Base-by-base conservation (phyloP, 2,329 filamentous ascomycete species). In the Westerdykella aurantiaca region DNA sequence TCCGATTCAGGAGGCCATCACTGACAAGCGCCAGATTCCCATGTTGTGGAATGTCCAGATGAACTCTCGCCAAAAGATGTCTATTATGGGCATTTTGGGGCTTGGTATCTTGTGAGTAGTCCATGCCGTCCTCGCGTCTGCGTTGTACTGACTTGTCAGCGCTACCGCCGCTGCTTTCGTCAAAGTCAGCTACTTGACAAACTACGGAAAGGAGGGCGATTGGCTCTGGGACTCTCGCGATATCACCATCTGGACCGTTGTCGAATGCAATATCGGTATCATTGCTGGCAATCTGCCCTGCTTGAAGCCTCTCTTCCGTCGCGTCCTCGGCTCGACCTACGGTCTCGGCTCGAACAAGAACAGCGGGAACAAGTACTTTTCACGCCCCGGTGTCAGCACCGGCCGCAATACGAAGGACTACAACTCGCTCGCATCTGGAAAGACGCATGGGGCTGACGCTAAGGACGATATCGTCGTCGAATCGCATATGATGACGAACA, bases 241-340 rank as follows among this genome's bases (percentile, higher is more conserved):
- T 51, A 65, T 79, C 1, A 75, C 72, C 33, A 66, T 73, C 39
- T 74, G 72, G 72, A 69, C 68, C 39, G 64, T 70, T 40, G 52
- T 70, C 25, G 72, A 75, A 50, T 65, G 69, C 33, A 69, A 69
- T 49, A 53, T 72, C 13, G 71, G 70, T 12, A 71, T 73, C 46
- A 53, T 72, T 2, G 71, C 71, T 0, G 69, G 69, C 5, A 71
- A 68, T 9, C 57, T 74, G 0, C 69, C 72, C 1, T 66, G 68
- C 16, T 58, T 73, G 25, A 70, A 69, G 11, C 70, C 71, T 1
- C 57, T 73, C 13, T 69, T 72, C 57, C 55, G 59, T 13, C 56
- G 47, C 21, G 51, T 67, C 9, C 61, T 71, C 31, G 60, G 65
- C 11, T 56, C 55, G 13, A 61, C 58, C 10, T 58, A 63, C 44